A percentile compares a stretch with the other conserved stretches of the same genome.
Evolutionary conservation across 352 stramenopile genomes (phyloP).

Genomic region (Thalassiosira mediterranea): DNA sequence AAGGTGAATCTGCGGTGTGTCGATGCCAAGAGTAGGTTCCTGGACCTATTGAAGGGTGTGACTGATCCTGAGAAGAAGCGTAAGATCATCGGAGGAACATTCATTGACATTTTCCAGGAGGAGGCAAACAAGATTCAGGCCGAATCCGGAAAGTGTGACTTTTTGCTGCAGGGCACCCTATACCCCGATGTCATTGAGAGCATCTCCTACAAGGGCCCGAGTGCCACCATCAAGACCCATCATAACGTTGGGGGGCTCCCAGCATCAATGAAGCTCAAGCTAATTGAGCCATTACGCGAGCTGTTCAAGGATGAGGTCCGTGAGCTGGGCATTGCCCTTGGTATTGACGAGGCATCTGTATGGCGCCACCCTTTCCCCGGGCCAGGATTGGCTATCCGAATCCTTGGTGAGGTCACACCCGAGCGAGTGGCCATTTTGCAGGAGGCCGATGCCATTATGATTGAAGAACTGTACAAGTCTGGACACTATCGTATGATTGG

Average conservation of each 20-base stretch:
- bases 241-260: constrained; percentile 99
- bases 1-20: constrained; percentile 97
- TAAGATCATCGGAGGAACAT: constrained; percentile 98
- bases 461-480: constrained; percentile 94
- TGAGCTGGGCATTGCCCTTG: constrained; percentile 95
- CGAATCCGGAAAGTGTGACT: constrained; percentile 84
- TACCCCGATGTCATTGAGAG: constrained; percentile 99
- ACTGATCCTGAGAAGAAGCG: constrained; percentile 98
- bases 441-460: constrained; percentile 97
- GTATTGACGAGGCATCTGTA: constrained; percentile 96
- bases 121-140: constrained; percentile 83
- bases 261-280: constrained; percentile 97
- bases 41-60: constrained; percentile 91
- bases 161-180: constrained; percentile 97
- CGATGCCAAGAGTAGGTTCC: constrained; percentile 95
- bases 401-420: constrained; percentile 95
- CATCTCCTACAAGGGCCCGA: constrained; percentile 97
- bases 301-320: constrained; percentile 99
- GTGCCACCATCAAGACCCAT: constrained; percentile 99
- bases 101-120: constrained; percentile 98
- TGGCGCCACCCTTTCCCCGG: constrained; percentile 99
- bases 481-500: constrained; percentile 98
- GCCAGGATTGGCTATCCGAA: constrained; percentile 96
- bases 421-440: constrained; percentile 95
- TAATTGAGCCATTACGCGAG: constrained; percentile 98